Base-by-base conservation (phyloP, 2,329 filamentous ascomycete species). In the Paracamarosporium sp. region DNA sequence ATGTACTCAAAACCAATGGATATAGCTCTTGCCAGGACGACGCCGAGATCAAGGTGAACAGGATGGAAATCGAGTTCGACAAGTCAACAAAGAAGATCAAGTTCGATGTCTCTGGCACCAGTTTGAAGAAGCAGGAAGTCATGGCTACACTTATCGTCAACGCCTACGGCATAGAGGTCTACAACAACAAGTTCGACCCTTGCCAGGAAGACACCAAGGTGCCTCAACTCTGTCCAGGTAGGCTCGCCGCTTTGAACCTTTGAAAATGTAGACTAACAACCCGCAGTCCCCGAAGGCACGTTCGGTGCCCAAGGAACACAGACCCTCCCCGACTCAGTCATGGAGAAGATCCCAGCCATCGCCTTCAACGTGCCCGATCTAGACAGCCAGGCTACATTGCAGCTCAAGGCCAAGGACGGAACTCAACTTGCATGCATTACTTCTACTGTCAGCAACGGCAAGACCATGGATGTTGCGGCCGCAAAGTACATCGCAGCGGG, bases 291-390 rank as follows among this genome's bases (percentile, higher is more conserved):
- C 12, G 80, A 82, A 4, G 90, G 91, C 24, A 79, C 77, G 5
- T 99, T 98, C 70, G 78, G 86, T 13, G 93, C 94, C 7, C 79
- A 81, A 41, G 94, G 93, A 45, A 80, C 79, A 3, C 90, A 95
- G 74, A 77, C 82, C 28, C 90, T 99, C 36, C 90, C 93, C 15
- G 78, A 85, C 0, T 71, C 88, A 59, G 94, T 88, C 71, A 88
- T 91, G 55, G 83, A 83, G 53, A 79, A 90, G 78, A 94, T 99
- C 38, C 95, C 95, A 1, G 80, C 86, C 2, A 96, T 99, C 64
- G 94, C 94, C 12, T 99, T 97, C 80, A 85, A 86, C 59, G 83
- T 99, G 30, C 95, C 95, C 48, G 93, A 99, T 74, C 90, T 99
- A 66, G 89, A 94, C 54, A 94, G 94, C 35, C 80, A 89, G 68